Evolutionary conservation across 495 filamentous ascomycete species (phyloP).

Genomic region (Penicillium coprophilum): DNA sequence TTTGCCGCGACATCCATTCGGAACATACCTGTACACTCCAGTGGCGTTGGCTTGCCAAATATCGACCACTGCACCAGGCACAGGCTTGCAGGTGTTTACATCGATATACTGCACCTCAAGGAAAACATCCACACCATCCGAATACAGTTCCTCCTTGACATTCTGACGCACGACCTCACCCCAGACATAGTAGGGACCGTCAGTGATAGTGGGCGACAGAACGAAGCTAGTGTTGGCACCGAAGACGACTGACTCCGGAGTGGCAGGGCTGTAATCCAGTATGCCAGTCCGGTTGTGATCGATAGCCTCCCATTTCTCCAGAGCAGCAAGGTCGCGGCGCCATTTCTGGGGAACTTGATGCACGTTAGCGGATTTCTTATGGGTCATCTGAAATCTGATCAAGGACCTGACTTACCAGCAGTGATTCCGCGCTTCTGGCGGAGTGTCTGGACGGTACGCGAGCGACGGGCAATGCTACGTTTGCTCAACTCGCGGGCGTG

Average conservation of each 20-base stretch:
- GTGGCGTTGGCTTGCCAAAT: slow-evolving; percentile 49
- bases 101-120: slow-evolving; percentile 53
- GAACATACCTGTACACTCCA: slow-evolving; percentile 51
- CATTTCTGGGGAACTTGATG: slow-evolving; percentile 31
- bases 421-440: slow-evolving; percentile 51
- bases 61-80: slow-evolving; percentile 36
- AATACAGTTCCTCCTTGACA: slow-evolving; percentile 42
- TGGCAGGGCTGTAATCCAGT: slow-evolving; percentile 23
- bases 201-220: slow-evolving; percentile 52
- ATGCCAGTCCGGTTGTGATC: slow-evolving; percentile 41
- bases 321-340: slow-evolving; percentile 31
- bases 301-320: slow-evolving; percentile 55
- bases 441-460: slow-evolving; percentile 40
- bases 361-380: neutral
- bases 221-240: slow-evolving; percentile 55
- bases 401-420: slow-evolving; percentile 36
- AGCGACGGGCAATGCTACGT: slow-evolving; percentile 39
- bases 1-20: no score
- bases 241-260: slow-evolving; percentile 45
- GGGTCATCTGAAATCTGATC: neutral
- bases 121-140: slow-evolving; percentile 45
- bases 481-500: slow-evolving; percentile 31
- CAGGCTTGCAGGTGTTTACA: slow-evolving; percentile 37
- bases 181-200: slow-evolving; percentile 56
- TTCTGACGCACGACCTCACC: slow-evolving; percentile 49